Base-by-base conservation (phyloP, 495 filamentous ascomycete species). In the Lichina pygmaea region DNA sequence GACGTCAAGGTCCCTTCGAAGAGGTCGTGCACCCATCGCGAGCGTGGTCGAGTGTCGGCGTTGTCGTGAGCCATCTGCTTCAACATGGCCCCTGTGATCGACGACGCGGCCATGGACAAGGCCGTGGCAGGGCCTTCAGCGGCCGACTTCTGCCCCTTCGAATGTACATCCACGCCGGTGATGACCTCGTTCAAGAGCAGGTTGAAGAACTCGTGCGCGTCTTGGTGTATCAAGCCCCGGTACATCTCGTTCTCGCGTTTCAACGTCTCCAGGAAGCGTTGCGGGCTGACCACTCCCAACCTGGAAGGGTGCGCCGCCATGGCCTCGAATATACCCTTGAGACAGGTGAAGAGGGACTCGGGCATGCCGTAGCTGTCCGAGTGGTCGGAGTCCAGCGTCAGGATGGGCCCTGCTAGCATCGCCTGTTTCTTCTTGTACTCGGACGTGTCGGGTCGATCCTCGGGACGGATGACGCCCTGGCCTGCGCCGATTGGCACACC, bases 381-480 rank as follows among this genome's bases (percentile, higher is more conserved):
- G 53, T 84, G 86, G 50, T 86, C 78, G 54, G 80, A 75, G 37
- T 78, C 75, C 52, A 89, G 64, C 48, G 84, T 75, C 49, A 95
- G 57, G 38, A 93, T 72, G 3, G 89, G 89, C 0, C 92, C 81
- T 33, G 75, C 78, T 48, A 85, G 66, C 59, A 94, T 70, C 6
- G 85, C 85, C 57, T 83, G 71, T 60, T 93, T 93, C 66, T 97
- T 97, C 61, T 93, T 93, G 59, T 81, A 91, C 55, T 97, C 89
- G 0, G 86, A 80, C 17, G 85, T 78, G 48, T 93, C 75, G 48
- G 77, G 77, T 50, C 71, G 72, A 53, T 79, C 86, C 54, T 83
- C 81, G 33, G 64, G 70, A 69, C 73, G 49, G 62, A 62, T 48
- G 62, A 59, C 31, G 64, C 50, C 24, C 58, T 60, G 46, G 55